phyloP scores from a whole-genome alignment of 2,329 filamentous ascomycete genomes.

The Pyrenophora tritici-repentis region DNA sequence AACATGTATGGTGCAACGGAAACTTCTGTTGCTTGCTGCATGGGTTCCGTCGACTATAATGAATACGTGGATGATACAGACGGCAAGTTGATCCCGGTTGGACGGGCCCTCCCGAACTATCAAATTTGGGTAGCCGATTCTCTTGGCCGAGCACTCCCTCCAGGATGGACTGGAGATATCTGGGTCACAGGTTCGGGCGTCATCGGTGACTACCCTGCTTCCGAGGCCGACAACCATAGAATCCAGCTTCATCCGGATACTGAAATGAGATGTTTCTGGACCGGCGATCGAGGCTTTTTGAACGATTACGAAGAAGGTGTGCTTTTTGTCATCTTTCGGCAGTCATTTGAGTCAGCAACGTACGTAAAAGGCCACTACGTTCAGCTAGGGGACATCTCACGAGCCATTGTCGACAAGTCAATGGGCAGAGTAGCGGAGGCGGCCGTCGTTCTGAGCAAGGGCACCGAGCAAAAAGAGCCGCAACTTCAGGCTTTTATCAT shows the following conservation, averaged over 20 bases:
- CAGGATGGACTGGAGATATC: conserved; percentile 4
- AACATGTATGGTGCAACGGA: not conserved
- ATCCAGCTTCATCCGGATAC: not conserved
- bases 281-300: not conserved
- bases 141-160: not conserved
- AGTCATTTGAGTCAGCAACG: not conserved
- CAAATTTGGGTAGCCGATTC: not conserved
- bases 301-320: not conserved
- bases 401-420: not conserved
- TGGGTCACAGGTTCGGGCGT: not conserved
- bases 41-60: conserved; percentile 2
- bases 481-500: not conserved
- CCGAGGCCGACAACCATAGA: not conserved
- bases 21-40: not conserved
- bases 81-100: conserved; percentile 2
- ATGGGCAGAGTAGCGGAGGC: not conserved
- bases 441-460: not conserved
- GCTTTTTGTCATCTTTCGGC: not conserved
- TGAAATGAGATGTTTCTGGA: not conserved
- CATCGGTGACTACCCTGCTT: not conserved
- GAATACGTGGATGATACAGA: not conserved
- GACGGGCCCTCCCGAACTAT: not conserved
- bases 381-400: not conserved
- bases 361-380: not conserved
- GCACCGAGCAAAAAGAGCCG: not conserved